Conservation (phyloP, 805 yeast genomes). For the Myxozyma neotropica region DNA sequence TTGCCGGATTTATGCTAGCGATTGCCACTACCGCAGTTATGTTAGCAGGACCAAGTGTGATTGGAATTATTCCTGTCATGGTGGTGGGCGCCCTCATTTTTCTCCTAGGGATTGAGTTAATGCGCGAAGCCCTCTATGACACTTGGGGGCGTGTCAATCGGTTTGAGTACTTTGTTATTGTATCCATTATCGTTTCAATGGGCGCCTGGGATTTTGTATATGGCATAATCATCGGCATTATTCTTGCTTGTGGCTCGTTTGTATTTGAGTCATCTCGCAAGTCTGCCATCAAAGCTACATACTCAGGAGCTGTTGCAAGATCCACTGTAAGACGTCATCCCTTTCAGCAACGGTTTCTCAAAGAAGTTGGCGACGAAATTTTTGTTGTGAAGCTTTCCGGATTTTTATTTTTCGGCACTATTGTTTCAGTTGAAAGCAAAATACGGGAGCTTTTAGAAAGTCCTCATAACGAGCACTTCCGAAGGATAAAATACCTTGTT, state of each 20-base stretch:
- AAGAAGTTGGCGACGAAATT: conserved; percentile 86
- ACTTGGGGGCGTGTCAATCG: conserved; percentile 73
- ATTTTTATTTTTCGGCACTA: conserved; percentile 90
- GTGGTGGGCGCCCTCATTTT: conserved; percentile 94
- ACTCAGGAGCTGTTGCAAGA: conserved; percentile 84
- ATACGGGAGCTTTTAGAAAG: conserved; percentile 64
- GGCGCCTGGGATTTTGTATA: conserved; percentile 93
- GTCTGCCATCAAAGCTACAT: conserved; percentile 78
- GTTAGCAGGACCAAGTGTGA: conserved; percentile 88
- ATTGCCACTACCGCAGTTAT: conserved; percentile 76
- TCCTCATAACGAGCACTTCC: conserved; percentile 50
- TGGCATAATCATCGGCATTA: conserved; percentile 87
- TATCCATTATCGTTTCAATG: conserved; percentile 89
- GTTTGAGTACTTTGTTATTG: conserved; percentile 82
- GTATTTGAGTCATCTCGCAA: conserved; percentile 87
- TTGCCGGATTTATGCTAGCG: conserved; percentile 90
- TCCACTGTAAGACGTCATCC: conserved; percentile 93
- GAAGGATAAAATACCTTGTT: conserved; percentile 67
- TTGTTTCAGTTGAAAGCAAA: conserved; percentile 82
- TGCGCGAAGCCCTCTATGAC: conserved; percentile 84
- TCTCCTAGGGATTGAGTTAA: conserved; percentile 83
- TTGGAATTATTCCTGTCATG: conserved; percentile 91
- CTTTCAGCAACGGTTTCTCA: conserved; percentile 79
- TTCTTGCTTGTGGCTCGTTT: conserved; percentile 91
- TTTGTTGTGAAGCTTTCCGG: conserved; percentile 86